Conservation (phyloP, 129 eudicot genomes). For the Chrysanthemum seticuspe region DNA sequence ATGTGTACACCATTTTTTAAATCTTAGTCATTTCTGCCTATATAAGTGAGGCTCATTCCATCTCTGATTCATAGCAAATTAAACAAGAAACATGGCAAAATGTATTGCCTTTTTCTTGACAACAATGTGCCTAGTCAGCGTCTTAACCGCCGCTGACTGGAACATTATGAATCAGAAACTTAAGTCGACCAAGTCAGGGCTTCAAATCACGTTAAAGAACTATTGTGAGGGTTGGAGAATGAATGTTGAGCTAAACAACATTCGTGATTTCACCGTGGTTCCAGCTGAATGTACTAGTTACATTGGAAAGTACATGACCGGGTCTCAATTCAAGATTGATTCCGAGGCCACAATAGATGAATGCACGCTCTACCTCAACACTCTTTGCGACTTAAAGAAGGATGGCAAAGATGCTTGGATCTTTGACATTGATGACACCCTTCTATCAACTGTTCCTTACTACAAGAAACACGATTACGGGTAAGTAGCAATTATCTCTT, state of each 20-base stretch:
- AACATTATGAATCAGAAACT: constrained; percentile 49
- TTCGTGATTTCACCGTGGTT: constrained; percentile 45
- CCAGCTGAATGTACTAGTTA: constrained; percentile 59
- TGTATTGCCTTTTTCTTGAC: constrained; percentile 16
- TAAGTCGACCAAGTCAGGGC: constrained; percentile 26
- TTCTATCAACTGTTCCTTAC: constrained; percentile 62
- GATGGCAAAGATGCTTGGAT: constrained; percentile 76
- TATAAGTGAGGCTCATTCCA: constrained; percentile 1
- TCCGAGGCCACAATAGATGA: constrained; percentile 59
- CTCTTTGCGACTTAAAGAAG: constrained; percentile 44
- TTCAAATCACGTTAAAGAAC: constrained; percentile 49
- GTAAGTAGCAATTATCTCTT: constrained; percentile 20
- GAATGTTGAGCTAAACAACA: constrained; percentile 66
- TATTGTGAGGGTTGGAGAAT: constrained; percentile 76
- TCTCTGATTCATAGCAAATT: background rate
- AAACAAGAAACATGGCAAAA: constrained; percentile 37
- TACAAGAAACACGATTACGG: constrained; percentile 59
- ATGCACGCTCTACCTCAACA: constrained; percentile 48
- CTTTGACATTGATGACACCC: constrained; percentile 77
- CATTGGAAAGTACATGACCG: constrained; percentile 59
- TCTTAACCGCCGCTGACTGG: constrained; percentile 47
- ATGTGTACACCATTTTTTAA: constrained; percentile 5
- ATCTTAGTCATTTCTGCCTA: constrained; percentile 8
- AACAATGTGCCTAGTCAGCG: constrained; percentile 22
- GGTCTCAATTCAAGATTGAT: constrained; percentile 52